Conservation (phyloP, 2,329 filamentous ascomycete genomes). For the Verticillium alfalfae region DNA sequence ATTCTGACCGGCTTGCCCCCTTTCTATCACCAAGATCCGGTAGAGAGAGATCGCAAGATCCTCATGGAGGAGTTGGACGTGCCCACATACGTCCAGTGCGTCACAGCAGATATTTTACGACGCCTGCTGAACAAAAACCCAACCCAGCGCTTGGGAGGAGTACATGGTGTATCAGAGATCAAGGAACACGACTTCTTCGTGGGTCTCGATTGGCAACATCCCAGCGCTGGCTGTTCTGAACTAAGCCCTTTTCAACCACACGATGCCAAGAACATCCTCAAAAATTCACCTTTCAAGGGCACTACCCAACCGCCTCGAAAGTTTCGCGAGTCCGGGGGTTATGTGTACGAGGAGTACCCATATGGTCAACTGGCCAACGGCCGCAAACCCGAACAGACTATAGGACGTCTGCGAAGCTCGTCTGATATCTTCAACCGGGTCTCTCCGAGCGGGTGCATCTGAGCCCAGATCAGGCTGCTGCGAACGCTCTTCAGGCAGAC, state of each 20-base stretch:
- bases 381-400: background rate
- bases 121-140: background rate
- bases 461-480: background rate
- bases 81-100: background rate
- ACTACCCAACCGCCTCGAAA: background rate
- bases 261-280: background rate
- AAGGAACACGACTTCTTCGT: slow-evolving; percentile 1
- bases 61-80: background rate
- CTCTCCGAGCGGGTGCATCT: background rate
- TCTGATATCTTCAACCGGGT: slow-evolving; percentile 1
- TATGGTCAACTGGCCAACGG: background rate
- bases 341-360: background rate
- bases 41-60: slow-evolving; percentile 1
- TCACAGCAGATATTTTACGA: background rate
- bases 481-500: background rate
- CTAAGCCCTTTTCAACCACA: background rate
- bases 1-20: background rate
- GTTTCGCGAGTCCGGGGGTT: background rate
- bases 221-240: background rate
- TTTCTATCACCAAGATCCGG: background rate
- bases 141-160: background rate
- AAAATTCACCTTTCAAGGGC: background rate
- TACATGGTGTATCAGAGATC: background rate
- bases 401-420: background rate
- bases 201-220: slow-evolving; percentile 2